A percentile compares a stretch with the other conserved stretches of the same genome.
These are phyloP conservation scores for Penicillium sp. DNA, from an alignment of 2,329 filamentous ascomycete species.

Conservation along the genomic window DNA sequence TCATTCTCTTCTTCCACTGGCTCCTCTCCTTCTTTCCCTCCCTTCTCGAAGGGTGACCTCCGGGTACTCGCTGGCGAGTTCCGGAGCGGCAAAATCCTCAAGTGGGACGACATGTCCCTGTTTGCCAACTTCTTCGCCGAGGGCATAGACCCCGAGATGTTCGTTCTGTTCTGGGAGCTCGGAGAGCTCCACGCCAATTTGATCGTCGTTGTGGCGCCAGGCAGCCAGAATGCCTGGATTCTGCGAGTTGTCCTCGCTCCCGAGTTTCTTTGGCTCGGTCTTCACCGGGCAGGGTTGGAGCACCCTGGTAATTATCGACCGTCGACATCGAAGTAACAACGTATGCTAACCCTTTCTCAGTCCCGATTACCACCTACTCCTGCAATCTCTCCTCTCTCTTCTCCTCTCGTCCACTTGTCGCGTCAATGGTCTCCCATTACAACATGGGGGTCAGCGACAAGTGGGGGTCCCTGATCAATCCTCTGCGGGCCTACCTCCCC, in stretches of 20 bases:
- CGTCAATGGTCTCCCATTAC: neutral
- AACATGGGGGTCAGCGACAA: neutral
- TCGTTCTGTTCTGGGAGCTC: neutral
- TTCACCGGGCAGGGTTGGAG: constrained; percentile 6
- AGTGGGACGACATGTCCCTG: neutral
- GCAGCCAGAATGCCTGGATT: neutral
- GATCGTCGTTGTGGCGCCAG: constrained; percentile 7
- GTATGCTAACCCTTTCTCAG: neutral
- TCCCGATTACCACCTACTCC: neutral
- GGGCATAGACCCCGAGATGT: neutral
- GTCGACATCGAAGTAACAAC: neutral
- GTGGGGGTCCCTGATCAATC: neutral
- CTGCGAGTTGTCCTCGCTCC: constrained; percentile 6
- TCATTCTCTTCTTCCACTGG: too few relatives aligned
- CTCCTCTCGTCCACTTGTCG: neutral
- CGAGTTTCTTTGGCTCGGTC: constrained; percentile 9
- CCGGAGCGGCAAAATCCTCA: neutral
- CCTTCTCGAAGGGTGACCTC: neutral
- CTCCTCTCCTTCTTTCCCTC: too few relatives aligned
- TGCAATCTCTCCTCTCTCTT: neutral
- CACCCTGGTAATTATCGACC: neutral
- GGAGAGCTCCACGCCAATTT: constrained; percentile 4
- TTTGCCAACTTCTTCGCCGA: neutral
- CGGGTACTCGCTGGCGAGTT: constrained; percentile 7
- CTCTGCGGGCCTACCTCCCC: neutral